Conservation (phyloP, 2,329 filamentous ascomycete genomes). For the Bipolaris oryzae region DNA sequence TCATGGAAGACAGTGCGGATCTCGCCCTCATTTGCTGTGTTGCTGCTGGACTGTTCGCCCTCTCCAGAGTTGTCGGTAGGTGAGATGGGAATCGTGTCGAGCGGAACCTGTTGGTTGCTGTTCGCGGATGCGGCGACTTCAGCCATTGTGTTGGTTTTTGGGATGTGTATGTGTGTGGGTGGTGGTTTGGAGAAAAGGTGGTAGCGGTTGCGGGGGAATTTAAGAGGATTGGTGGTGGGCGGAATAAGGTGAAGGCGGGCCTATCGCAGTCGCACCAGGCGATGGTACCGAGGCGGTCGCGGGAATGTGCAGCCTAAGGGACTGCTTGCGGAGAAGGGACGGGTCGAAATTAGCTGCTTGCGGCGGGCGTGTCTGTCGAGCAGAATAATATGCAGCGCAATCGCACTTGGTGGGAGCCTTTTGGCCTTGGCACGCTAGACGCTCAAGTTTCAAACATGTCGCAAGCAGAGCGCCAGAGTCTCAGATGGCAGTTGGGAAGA, state of each 20-base stretch:
- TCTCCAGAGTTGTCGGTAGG: conserved; percentile 55
- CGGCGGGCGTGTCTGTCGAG: conserved; percentile 25
- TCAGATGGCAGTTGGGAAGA: conserved; percentile 13
- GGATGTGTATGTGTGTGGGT: conserved; percentile 3
- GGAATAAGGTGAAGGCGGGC: conserved; percentile 23
- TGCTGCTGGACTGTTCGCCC: conserved; percentile 47
- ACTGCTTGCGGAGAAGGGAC: conserved; percentile 18
- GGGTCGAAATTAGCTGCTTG: conserved; percentile 20
- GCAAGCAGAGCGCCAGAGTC: conserved; percentile 14
- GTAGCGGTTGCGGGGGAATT: conserved; percentile 21
- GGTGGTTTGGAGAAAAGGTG: conserved; percentile 8
- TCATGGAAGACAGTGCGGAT: conserved; percentile 96
- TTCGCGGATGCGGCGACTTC: conserved; percentile 48
- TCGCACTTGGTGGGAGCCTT: conserved; percentile 24
- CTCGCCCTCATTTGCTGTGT: conserved; percentile 58
- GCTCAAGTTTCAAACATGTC: conserved; percentile 22
- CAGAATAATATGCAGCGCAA: conserved; percentile 34
- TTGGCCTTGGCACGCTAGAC: conserved; percentile 22
- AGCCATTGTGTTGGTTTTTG: conserved; percentile 37
- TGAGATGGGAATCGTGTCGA: conserved; percentile 63
- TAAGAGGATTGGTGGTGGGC: conserved; percentile 24
- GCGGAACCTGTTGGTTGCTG: conserved; percentile 57
- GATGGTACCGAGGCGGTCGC: conserved; percentile 35
- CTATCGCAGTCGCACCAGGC: conserved; percentile 45
- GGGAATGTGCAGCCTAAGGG: conserved; percentile 19